phyloP scores from a whole-genome alignment of 179 eudicot species.

The Amaranthus tricolor region DNA sequence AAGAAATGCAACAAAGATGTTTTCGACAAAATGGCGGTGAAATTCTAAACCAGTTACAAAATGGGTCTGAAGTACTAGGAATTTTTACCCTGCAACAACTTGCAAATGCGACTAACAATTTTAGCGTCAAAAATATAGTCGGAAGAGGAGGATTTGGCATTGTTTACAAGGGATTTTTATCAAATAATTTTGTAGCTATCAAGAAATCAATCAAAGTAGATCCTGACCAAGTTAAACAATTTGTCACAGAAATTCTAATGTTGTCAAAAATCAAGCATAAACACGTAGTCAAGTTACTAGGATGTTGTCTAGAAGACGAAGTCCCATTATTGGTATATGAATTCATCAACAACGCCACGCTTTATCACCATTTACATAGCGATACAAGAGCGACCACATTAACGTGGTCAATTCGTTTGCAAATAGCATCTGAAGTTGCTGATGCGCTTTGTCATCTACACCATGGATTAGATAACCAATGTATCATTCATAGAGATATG shows the following conservation, averaged over 20 bases:
- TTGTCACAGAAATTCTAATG: constrained; percentile 8
- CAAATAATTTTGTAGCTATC: background rate
- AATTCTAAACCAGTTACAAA: background rate
- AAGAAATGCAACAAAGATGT: background rate
- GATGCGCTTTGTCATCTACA: constrained; percentile 1
- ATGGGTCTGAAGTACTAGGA: background rate
- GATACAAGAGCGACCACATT: background rate
- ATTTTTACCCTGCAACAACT: constrained; percentile 11
- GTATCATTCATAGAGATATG: constrained; percentile 13
- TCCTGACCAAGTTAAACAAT: constrained; percentile 10
- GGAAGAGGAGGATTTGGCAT: constrained; percentile 14
- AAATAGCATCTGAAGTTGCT: constrained; percentile 6
- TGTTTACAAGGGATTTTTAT: constrained; percentile 13
- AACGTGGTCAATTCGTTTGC: constrained; percentile 3
- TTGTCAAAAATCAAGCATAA: constrained; percentile 7
- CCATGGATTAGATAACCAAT: background rate
- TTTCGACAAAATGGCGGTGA: constrained; percentile 13
- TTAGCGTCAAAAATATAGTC: background rate
- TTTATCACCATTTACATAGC: constrained; percentile 1
- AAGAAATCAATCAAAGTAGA: constrained; percentile 10
- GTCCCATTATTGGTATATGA: constrained; percentile 15
- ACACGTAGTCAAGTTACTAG: constrained; percentile 11
- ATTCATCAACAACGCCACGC: constrained; percentile 6
- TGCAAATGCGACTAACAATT: constrained; percentile 10
- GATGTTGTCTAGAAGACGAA: constrained; percentile 11